Base-by-base conservation (phyloP, 2,329 filamentous ascomycete genomes). In the Chaetomium globosum region DNA sequence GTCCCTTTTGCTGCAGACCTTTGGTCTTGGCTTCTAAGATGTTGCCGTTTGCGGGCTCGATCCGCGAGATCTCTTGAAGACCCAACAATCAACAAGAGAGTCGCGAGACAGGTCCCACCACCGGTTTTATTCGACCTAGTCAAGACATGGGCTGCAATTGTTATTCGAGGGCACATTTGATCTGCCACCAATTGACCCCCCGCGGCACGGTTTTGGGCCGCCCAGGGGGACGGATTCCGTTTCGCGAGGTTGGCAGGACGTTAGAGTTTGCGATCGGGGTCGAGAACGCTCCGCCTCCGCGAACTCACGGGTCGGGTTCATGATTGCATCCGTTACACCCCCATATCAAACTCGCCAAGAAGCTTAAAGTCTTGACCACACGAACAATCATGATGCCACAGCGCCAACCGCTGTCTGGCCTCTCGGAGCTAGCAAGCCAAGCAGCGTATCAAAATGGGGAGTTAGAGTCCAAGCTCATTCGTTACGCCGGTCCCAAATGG, bases 271-370 rank as follows among this genome's bases (percentile, higher is more conserved):
- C 26, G 16, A 43, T 63, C 62, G 62, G 62, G 36, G 56, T 59
- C 26, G 21, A 48, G 33, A 64, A 59, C 56, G n/a, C 55, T 39
- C 62, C 62, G 62, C 55, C 49, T 39, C 31, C 46, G 59, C 54
- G 39, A 33, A 12, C 28, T 46, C 46, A 23, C 54, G 46, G 61
- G 39, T 21, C 31, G 19, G 23, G 39, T 43, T 43, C 16, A 43
- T 43, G 48, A 53, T 36, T 19, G 19, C 46, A 26, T 26, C 30
- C 58, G 48, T 16, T 30, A n/a, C 13, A 23, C 28, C 58, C 30
- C 49, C 58, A 53, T 48, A 39, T 60, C 5, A 52, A 19, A 28
- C 4, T 13, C 43, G 53, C 31, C 53, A n/a, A 21, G 48, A 43
- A 43, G 39, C 39, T 43, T 43, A 16, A 43, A 43, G 39, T 43